Percentiles rank a stretch among this genome's conserved stretches.
Conservation (phyloP, 2,329 filamentous ascomycete genomes). For the Colletotrichum nymphaeae region DNA sequence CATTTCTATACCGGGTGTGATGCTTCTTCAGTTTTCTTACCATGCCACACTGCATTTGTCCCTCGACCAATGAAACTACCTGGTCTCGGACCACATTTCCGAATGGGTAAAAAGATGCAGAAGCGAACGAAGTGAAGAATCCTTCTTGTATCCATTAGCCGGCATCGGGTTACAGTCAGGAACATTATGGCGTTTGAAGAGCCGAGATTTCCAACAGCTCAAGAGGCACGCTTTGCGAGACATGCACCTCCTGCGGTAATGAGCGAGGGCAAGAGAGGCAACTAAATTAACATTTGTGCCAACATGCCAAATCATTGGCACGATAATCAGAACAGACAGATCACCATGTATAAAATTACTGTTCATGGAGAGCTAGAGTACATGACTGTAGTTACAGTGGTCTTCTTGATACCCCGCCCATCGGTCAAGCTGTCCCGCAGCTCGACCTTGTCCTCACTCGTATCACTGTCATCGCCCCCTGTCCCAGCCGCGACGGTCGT, state of each 20-base stretch:
- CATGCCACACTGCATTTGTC: background rate
- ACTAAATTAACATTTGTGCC: too few relatives aligned
- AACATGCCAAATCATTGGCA: too few relatives aligned
- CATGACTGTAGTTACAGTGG: conserved; percentile 42
- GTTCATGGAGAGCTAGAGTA: background rate
- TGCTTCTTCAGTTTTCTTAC: background rate
- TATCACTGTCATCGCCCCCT: conserved; percentile 41
- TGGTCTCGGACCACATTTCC: background rate
- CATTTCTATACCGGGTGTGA: background rate
- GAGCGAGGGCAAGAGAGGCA: too few relatives aligned
- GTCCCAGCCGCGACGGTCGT: conserved; percentile 37
- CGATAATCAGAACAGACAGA: too few relatives aligned
- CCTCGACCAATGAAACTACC: background rate
- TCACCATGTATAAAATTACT: too few relatives aligned
- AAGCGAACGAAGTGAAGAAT: background rate
- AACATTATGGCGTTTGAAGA: background rate
- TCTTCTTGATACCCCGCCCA: conserved; percentile 42
- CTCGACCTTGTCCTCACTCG: conserved; percentile 35
- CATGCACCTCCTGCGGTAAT: too few relatives aligned
- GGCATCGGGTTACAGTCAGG: conserved; percentile 5
- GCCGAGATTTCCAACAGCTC: background rate
- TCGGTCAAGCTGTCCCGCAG: background rate
- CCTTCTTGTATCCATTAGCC: background rate
- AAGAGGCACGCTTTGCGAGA: background rate
- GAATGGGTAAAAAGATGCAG: background rate